Conservation (phyloP, 495 filamentous ascomycete genomes). For the Aspergillus diversus region DNA sequence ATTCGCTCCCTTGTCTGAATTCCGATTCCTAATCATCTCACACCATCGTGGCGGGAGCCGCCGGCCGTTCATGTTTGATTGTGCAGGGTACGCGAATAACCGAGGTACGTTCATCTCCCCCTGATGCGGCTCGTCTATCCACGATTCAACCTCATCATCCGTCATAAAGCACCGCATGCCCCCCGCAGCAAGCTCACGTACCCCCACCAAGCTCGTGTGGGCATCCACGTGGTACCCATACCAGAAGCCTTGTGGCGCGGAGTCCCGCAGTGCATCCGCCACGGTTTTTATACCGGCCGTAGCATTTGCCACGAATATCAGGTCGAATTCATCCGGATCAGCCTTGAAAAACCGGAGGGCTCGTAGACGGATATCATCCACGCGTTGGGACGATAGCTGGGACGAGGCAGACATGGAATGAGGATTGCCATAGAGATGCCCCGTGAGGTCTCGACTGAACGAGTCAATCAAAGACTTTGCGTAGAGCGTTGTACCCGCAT, state of each 20-base stretch:
- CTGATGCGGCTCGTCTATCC: slow-evolving; percentile 52
- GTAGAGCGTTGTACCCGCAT: slow-evolving; percentile 87
- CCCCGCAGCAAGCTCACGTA: slow-evolving; percentile 68
- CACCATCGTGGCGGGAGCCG: slow-evolving; percentile 76
- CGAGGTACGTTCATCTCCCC: slow-evolving; percentile 31
- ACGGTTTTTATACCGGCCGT: slow-evolving; percentile 91
- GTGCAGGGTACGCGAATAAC: slow-evolving; percentile 84
- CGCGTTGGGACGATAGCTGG: slow-evolving; percentile 69
- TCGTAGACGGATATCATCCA: slow-evolving; percentile 75
- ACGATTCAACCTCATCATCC: slow-evolving; percentile 68
- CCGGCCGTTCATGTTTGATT: slow-evolving; percentile 93
- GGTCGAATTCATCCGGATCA: slow-evolving; percentile 78
- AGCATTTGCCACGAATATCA: slow-evolving; percentile 91
- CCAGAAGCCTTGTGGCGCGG: slow-evolving; percentile 65
- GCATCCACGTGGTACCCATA: slow-evolving; percentile 84
- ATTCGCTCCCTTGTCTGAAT: slow-evolving; percentile 21
- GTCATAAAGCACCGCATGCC: slow-evolving; percentile 67
- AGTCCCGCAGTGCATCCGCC: slow-evolving; percentile 69
- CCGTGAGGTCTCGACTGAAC: slow-evolving; percentile 74
- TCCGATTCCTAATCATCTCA: slow-evolving; percentile 47
- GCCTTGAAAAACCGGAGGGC: slow-evolving; percentile 83
- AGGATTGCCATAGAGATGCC: slow-evolving; percentile 86
- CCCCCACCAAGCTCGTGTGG: slow-evolving; percentile 87
- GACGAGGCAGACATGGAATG: slow-evolving; percentile 86
- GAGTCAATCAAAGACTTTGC: slow-evolving; percentile 78